phyloP scores from a whole-genome alignment of 2,329 filamentous ascomycete species.

The Stagonosporopsis cucurbitacearum region DNA sequence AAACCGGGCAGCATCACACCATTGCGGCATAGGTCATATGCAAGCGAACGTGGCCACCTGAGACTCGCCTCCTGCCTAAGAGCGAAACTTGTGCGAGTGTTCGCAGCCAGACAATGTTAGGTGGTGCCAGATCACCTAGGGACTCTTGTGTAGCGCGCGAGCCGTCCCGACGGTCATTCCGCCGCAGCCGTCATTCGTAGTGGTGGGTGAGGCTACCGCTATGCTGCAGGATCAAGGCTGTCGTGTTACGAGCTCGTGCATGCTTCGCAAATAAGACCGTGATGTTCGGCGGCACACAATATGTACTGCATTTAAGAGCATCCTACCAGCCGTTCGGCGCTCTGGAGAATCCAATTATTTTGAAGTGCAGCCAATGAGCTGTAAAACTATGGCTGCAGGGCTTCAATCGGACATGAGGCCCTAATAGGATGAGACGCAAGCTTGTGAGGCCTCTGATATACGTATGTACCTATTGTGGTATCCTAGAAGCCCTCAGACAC shows the following conservation, averaged over 20 bases:
- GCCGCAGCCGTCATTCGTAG: conserved; percentile 17
- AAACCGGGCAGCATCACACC: conserved; percentile 46
- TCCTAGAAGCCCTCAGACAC: background rate
- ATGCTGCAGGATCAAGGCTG: conserved; percentile 31
- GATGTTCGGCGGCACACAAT: conserved; percentile 7
- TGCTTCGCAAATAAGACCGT: conserved; percentile 16
- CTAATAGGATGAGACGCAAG: background rate
- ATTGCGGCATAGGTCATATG: conserved; percentile 46
- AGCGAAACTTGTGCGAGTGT: conserved; percentile 39
- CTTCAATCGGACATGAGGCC: background rate
- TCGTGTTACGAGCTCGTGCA: conserved; percentile 19
- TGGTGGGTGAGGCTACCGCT: conserved; percentile 19
- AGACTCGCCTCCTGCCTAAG: conserved; percentile 44
- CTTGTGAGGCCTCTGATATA: background rate
- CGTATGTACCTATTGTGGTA: background rate
- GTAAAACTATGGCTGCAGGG: background rate
- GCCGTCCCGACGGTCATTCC: conserved; percentile 41
- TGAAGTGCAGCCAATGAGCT: background rate
- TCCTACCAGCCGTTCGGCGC: background rate
- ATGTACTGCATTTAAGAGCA: background rate
- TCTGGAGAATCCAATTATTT: background rate
- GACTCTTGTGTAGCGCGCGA: conserved; percentile 38
- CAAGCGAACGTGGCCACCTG: conserved; percentile 48
- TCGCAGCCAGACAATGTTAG: conserved; percentile 41
- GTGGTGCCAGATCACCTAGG: conserved; percentile 49